Conservation (phyloP, 495 filamentous ascomycete genomes). For the Tetracladium setigerum region DNA sequence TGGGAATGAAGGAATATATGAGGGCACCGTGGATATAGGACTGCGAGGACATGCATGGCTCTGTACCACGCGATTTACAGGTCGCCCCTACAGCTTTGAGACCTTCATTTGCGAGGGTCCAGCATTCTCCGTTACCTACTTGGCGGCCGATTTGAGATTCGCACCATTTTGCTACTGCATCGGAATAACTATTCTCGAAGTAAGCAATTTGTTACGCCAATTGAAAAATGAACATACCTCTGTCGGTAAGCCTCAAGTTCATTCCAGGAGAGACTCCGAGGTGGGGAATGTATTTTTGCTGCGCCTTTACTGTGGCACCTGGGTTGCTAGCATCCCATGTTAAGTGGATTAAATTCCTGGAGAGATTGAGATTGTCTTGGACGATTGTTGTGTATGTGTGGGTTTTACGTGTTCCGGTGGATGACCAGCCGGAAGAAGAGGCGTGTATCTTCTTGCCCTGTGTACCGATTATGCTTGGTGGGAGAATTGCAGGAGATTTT, state of each 20-base stretch:
- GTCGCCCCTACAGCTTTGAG: slow-evolving; percentile 23
- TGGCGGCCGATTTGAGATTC: slow-evolving; percentile 23
- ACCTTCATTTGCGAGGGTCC: slow-evolving; percentile 31
- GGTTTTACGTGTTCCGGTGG: slow-evolving; percentile 24
- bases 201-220: not conserved
- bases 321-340: slow-evolving; percentile 34
- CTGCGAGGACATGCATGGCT: slow-evolving; percentile 29
- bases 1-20: slow-evolving; percentile 24
- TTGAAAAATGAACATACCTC: slow-evolving; percentile 5
- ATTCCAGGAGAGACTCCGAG: slow-evolving; percentile 15
- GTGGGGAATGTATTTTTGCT: slow-evolving; percentile 33
- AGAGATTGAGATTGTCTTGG: slow-evolving; percentile 27
- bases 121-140: slow-evolving; percentile 37
- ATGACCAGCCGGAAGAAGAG: slow-evolving; percentile 20
- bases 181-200: slow-evolving; percentile 11
- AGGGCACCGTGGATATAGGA: slow-evolving; percentile 26
- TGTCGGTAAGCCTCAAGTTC: slow-evolving; percentile 12
- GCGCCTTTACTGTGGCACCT: slow-evolving; percentile 23
- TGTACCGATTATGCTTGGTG: slow-evolving; percentile 19
- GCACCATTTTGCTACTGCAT: slow-evolving; percentile 28
- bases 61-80: slow-evolving; percentile 17
- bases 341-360: slow-evolving; percentile 28
- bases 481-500: slow-evolving; percentile 23
- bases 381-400: slow-evolving; percentile 26
- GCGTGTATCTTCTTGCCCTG: slow-evolving; percentile 14